Conservation (phyloP, 2,329 filamentous ascomycete species). For the Coleophoma cylindrospora region DNA sequence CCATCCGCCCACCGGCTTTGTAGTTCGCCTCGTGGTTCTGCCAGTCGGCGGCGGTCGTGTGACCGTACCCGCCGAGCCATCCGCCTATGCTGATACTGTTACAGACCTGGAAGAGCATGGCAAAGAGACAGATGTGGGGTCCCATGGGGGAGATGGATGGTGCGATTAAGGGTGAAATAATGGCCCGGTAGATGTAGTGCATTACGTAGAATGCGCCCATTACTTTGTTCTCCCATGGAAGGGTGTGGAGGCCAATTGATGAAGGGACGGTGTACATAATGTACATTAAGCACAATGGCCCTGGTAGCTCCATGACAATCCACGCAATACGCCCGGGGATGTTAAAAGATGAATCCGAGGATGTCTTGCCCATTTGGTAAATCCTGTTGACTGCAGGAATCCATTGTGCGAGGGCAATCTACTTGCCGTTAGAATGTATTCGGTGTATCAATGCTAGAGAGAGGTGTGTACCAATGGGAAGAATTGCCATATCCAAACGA, state of each 20-base stretch:
- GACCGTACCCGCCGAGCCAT: slow-evolving; percentile 80
- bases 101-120: slow-evolving; percentile 68
- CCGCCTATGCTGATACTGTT: slow-evolving; percentile 76
- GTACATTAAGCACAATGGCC: slow-evolving; percentile 74
- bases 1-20: slow-evolving; percentile 36
- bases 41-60: slow-evolving; percentile 52
- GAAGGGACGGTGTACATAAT: slow-evolving; percentile 65
- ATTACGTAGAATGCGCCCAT: slow-evolving; percentile 71
- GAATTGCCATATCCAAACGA: slow-evolving; percentile 48
- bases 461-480: slow-evolving; percentile 31
- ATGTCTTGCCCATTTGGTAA: slow-evolving; percentile 94
- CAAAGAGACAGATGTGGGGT: slow-evolving; percentile 57
- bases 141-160: slow-evolving; percentile 93
- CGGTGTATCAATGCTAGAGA: neutral
- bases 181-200: slow-evolving; percentile 87
- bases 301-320: slow-evolving; percentile 82
- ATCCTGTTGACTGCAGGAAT: slow-evolving; percentile 69
- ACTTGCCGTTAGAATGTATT: neutral
- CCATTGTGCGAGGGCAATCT: slow-evolving; percentile 75
- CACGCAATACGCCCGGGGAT: slow-evolving; percentile 85
- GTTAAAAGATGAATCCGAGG: slow-evolving; percentile 68
- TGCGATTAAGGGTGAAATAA: slow-evolving; percentile 76
- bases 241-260: slow-evolving; percentile 47
- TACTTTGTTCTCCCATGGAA: slow-evolving; percentile 75
- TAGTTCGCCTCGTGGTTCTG: slow-evolving; percentile 29